Conservation (phyloP, 2,329 filamentous ascomycete species). For the Parastagonospora avenae region DNA sequence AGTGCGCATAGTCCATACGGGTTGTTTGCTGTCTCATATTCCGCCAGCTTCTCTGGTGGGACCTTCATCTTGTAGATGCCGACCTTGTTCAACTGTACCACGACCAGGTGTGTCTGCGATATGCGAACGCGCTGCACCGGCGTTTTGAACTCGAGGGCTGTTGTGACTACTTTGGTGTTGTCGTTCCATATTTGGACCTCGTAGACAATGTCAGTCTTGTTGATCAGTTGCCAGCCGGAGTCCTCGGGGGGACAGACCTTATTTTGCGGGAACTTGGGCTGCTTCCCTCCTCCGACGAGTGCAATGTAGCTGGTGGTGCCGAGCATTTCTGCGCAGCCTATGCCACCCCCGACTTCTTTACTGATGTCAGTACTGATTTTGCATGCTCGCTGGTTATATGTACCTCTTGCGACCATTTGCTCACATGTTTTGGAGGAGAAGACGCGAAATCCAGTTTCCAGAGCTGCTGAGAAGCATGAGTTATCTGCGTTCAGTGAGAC, state of each 20-base stretch:
- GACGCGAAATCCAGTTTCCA: slow-evolving; percentile 80
- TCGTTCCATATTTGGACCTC: slow-evolving; percentile 92
- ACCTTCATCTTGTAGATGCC: slow-evolving; percentile 80
- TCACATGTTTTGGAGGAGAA: slow-evolving; percentile 40
- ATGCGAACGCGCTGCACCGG: slow-evolving; percentile 81
- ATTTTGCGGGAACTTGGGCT: slow-evolving; percentile 84
- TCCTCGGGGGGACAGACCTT: slow-evolving; percentile 61
- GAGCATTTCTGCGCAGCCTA: slow-evolving; percentile 85
- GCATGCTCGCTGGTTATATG: background rate
- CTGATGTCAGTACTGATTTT: slow-evolving; percentile 16
- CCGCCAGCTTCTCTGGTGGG: slow-evolving; percentile 70
- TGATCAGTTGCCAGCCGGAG: slow-evolving; percentile 31
- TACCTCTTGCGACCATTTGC: slow-evolving; percentile 38
- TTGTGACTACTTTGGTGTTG: slow-evolving; percentile 73
- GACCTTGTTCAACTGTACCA: slow-evolving; percentile 81
- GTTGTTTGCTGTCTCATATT: slow-evolving; percentile 88
- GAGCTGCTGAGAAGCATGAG: slow-evolving; percentile 83
- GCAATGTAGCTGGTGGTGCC: slow-evolving; percentile 85
- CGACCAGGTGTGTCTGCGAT: slow-evolving; percentile 74
- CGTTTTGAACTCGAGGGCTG: slow-evolving; percentile 78
- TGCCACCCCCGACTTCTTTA: slow-evolving; percentile 62
- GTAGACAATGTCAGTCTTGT: slow-evolving; percentile 32
- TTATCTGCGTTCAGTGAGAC: slow-evolving; percentile 84
- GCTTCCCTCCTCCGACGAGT: slow-evolving; percentile 84
- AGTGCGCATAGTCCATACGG: slow-evolving; percentile 79